phyloP scores from a whole-genome alignment of 2,329 filamentous ascomycete genomes.

The Knoxdaviesia capensis region DNA sequence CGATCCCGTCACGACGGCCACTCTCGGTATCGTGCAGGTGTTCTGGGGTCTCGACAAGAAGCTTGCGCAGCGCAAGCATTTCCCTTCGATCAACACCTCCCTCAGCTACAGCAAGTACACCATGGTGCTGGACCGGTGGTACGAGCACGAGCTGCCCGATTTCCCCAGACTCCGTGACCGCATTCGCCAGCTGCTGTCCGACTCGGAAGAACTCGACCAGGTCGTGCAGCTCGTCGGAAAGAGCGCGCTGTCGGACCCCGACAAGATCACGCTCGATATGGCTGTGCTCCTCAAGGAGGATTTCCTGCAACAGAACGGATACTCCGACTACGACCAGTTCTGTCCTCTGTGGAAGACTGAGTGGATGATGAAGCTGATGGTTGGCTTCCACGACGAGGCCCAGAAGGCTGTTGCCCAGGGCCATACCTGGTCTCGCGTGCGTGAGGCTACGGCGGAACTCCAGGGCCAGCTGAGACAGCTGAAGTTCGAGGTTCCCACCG shows the following conservation, averaged over 20 bases:
- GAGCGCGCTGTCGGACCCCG: conserved; percentile 81
- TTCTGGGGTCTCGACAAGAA: conserved; percentile 99
- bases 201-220: conserved; percentile 93
- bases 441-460: conserved; percentile 74
- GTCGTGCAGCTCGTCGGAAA: conserved; percentile 98
- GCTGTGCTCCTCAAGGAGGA: conserved; percentile 90
- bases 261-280: conserved; percentile 96
- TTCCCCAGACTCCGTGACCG: conserved; percentile 86
- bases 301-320: conserved; percentile 97
- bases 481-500: conserved; percentile 87
- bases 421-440: conserved; percentile 79
- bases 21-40: conserved; percentile 92
- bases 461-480: conserved; percentile 72
- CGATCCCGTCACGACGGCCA: conserved; percentile 85
- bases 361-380: conserved; percentile 99
- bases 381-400: conserved; percentile 92
- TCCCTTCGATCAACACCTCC: conserved; percentile 92
- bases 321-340: conserved; percentile 98
- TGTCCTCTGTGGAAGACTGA: conserved; percentile 99
- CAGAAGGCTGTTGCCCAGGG: conserved; percentile 90
- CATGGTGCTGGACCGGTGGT: conserved; percentile 72
- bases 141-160: conserved; percentile 81
- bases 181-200: conserved; percentile 81
- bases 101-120: conserved; percentile 97
- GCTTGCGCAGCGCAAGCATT: conserved; percentile 95